Conservation (phyloP, 2,329 filamentous ascomycete genomes). For the Aspergillus spinulosporus region DNA sequence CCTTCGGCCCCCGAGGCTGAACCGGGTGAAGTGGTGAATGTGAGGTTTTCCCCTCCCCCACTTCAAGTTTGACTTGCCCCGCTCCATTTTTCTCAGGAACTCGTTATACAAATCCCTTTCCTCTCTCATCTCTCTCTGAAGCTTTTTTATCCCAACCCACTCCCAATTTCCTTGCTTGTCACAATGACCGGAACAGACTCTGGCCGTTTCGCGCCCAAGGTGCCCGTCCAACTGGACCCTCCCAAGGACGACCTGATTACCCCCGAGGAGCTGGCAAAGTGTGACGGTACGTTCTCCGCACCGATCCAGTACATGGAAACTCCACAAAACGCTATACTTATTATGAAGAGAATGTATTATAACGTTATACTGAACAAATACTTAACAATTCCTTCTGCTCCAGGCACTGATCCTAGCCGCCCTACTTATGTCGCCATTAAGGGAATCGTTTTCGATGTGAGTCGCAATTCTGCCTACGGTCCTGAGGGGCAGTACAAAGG, state of each 20-base stretch:
- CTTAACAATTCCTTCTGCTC: not conserved
- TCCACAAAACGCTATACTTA: not conserved
- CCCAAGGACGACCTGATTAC: conserved; percentile 88
- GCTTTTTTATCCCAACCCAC: not conserved
- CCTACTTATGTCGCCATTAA: conserved; percentile 67
- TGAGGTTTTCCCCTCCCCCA: conserved; percentile 19
- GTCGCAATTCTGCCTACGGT: conserved; percentile 81
- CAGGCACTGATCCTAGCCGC: conserved; percentile 45
- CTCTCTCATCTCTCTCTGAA: not conserved
- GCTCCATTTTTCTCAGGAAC: conserved; percentile 18
- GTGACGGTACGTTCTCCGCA: conserved; percentile 66
- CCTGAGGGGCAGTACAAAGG: conserved; percentile 82
- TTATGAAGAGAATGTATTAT: not conserved
- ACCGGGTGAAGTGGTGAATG: not conserved
- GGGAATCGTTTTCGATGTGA: conserved; percentile 94
- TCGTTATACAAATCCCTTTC: conserved; percentile 5
- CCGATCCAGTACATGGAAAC: not conserved
- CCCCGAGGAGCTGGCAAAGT: conserved; percentile 74
- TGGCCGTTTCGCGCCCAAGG: conserved; percentile 45
- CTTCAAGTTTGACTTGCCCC: conserved; percentile 22
- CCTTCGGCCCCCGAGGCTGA: conserved; percentile 17
- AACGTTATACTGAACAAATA: not conserved
- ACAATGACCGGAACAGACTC: conserved; percentile 35
- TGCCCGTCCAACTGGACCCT: conserved; percentile 62
- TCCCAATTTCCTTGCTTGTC: not conserved